Percentiles rank a stretch among this genome's conserved stretches.
Evolutionary conservation across 2,329 filamentous ascomycete species (phyloP).

Genomic region (Fusarium domesticum): DNA sequence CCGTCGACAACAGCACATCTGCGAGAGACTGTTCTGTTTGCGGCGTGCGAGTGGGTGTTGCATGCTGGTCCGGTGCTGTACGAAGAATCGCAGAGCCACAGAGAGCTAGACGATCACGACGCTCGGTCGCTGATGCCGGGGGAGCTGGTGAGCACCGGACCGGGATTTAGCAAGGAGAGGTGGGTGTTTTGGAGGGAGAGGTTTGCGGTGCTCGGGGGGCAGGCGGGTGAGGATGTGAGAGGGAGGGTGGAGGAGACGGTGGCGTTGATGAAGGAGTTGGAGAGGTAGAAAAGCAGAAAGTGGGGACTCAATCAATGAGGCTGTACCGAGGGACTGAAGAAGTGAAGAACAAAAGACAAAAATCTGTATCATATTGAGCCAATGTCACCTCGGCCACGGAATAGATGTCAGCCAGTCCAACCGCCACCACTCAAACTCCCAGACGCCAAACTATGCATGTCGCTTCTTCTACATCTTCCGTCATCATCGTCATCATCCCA

Average conservation of each 20-base stretch:
- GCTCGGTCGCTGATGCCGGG: conserved; percentile 21
- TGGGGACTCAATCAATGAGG: too few species aligned
- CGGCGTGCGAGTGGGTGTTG: conserved; percentile 30
- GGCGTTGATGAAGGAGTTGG: conserved; percentile 17
- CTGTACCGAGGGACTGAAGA: too few species aligned
- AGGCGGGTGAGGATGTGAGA: conserved; percentile 20
- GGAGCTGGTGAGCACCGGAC: conserved; percentile 13
- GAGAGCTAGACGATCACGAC: conserved; percentile 21
- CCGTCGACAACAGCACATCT: conserved; percentile 12
- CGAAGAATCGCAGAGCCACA: conserved; percentile 8
- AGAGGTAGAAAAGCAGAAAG: too few species aligned
- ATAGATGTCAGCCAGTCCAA: too few species aligned
- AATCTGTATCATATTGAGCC: too few species aligned
- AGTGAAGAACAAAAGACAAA: too few species aligned
- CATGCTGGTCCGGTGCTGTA: conserved; percentile 30
- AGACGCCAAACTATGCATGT: conserved; percentile 27
- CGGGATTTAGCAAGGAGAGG: conserved; percentile 27
- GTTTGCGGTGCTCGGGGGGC: conserved; percentile 20
- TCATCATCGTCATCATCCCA: neutral
- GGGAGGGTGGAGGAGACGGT: conserved; percentile 19
- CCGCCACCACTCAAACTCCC: conserved; percentile 24
- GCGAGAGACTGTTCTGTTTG: conserved; percentile 21
- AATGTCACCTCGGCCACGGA: too few species aligned
- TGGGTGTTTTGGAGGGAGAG: conserved; percentile 34
- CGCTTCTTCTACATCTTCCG: neutral